Percentiles rank a stretch among this genome's conserved stretches.
Evolutionary conservation across 2,329 filamentous ascomycete genomes (phyloP).

Genomic region (Biscogniauxia marginata): DNA sequence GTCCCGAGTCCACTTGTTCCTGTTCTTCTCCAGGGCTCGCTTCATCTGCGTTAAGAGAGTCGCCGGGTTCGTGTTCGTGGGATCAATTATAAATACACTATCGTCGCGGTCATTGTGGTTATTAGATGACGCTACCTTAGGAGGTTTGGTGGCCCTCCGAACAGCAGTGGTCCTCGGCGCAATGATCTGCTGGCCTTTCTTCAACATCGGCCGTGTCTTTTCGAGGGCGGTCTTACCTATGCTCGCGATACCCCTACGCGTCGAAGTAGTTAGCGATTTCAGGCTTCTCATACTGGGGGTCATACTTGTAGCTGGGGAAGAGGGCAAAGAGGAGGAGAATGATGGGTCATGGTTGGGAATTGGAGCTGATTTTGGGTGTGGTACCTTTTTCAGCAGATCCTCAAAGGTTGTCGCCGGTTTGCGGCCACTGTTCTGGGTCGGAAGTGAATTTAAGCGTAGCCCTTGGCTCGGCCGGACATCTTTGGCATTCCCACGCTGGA

Average conservation of each 20-base stretch:
- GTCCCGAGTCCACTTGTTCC: not conserved
- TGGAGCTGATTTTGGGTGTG: not conserved
- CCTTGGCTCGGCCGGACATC: not conserved
- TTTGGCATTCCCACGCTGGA: not conserved
- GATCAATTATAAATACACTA: not conserved
- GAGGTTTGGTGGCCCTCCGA: too few relatives aligned
- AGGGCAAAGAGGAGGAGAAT: not conserved
- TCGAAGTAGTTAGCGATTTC: not conserved
- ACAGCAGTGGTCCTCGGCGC: not conserved
- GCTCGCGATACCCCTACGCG: not conserved
- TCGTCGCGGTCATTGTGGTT: too few relatives aligned
- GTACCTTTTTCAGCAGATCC: not conserved
- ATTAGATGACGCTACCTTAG: too few relatives aligned
- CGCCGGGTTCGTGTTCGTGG: not conserved
- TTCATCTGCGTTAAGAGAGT: not conserved
- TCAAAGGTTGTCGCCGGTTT: not conserved
- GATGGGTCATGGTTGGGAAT: too few relatives aligned
- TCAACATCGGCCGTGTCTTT: too few relatives aligned
- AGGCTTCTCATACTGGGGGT: not conserved
- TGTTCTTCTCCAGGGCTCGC: not conserved
- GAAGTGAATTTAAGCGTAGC: too few relatives aligned
- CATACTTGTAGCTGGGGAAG: not conserved
- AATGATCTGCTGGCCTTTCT: not conserved
- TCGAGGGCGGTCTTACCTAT: too few relatives aligned
- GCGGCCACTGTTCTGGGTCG: too few relatives aligned